These are phyloP conservation scores for Zea luxurians DNA, from an alignment of 176 grass and related monocot species.

Conservation along the genomic window DNA sequence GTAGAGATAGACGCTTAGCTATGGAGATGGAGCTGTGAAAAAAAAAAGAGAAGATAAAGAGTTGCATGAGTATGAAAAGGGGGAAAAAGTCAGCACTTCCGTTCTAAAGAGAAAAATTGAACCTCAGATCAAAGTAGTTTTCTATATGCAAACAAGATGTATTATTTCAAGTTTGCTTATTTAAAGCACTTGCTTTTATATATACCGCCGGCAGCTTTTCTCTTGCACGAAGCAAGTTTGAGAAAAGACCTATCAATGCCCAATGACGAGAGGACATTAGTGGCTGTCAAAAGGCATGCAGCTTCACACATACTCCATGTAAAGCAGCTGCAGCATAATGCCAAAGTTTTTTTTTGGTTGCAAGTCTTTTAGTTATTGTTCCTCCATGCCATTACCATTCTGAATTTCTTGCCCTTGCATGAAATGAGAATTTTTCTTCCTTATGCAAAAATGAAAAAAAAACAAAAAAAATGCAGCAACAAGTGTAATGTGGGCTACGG, in stretches of 20 bases:
- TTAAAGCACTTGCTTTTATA: slow-evolving; percentile 23
- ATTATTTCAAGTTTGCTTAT: not conserved
- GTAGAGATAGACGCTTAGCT: slow-evolving; percentile 22
- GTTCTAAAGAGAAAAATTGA: not conserved
- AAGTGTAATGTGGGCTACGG: slow-evolving; percentile 99
- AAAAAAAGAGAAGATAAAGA: too few species aligned
- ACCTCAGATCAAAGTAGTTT: not conserved
- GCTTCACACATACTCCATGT: not conserved
- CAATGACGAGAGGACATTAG: slow-evolving; percentile 50
- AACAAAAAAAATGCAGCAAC: slow-evolving; percentile 63
- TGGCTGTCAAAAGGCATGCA: slow-evolving; percentile 39
- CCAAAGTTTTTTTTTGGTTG: not conserved
- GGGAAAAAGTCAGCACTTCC: not conserved
- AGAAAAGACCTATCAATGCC: slow-evolving; percentile 66
- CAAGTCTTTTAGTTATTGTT: not conserved
- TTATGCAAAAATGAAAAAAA: not conserved
- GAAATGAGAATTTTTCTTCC: not conserved
- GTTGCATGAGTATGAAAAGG: slow-evolving; percentile 41
- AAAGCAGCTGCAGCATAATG: not conserved
- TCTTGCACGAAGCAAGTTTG: slow-evolving; percentile 48
- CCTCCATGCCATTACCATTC: not conserved
- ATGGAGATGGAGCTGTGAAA: slow-evolving; percentile 21
- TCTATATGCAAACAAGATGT: not conserved
- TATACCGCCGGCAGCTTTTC: slow-evolving; percentile 28
- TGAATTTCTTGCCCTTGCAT: not conserved